Evolutionary conservation across 2,329 filamentous ascomycete species (phyloP), one percentile per base, ranked within the genome.

Genomic region (Eutypa lata): DNA sequence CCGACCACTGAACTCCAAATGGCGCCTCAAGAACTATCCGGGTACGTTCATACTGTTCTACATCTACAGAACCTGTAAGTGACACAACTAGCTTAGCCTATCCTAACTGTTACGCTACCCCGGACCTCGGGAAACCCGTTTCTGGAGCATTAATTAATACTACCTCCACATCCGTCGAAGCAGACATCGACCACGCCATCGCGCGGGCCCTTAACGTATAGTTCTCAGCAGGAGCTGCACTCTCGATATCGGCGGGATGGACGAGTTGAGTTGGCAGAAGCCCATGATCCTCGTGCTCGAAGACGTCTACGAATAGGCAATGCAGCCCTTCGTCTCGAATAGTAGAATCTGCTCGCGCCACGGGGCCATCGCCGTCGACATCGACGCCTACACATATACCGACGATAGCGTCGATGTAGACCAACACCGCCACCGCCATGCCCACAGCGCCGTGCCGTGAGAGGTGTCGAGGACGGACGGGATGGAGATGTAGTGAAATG

Each of bases 161-260:
- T n/a, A n/a, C n/a, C n/a, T n/a, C n/a, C n/a, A n/a, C 10, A 59
- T 58, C 59, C 2, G 43, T 62, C 0, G 66, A 74, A 40, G 50
- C 58, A 1, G 69, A 76, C 51, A 74, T 77, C 35, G 68, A 73
- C n/a, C 75, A 78, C 53, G 65, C 75, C 42, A 70, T 77, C 21
- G 64, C 70, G n/a, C 61, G 65, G 2, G 64, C 72, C 0, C 75
- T 74, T n/a, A 77, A 76, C 57, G 71, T 68, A 10, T 62, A 66
- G 3, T 62, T 73, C 1, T 68, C 65, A 0, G 68, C 69, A 19
- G 63, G 18, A 40, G 33, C 42, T 70, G 21, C 28, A 61, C 42
- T 2, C 57, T 59, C 2, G 54, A 57, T n/a, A 59, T 52, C 43
- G 55, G 24, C 24, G 54, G 44, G 45, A 62, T 26, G 37, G 37